Evolutionary conservation across 2,329 filamentous ascomycete genomes (phyloP), one percentile per base, ranked within the genome.

Genomic region (Chaetothyriales sp.): DNA sequence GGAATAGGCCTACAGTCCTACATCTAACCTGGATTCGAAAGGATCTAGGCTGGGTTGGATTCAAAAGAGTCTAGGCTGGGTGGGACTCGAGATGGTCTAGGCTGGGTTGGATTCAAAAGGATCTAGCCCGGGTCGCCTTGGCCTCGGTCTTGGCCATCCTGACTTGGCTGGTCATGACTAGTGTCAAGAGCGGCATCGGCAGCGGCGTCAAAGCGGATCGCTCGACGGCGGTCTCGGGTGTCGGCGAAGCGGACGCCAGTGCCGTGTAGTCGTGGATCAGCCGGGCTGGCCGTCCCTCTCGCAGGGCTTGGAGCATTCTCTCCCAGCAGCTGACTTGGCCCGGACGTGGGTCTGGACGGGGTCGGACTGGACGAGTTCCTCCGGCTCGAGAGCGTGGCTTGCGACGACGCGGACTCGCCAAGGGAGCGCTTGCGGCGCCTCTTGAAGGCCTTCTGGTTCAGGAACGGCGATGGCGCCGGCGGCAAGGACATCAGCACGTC

Each of bases 401-500:
- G 53, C 20, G 59, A 61, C 5, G 54, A 56, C 29, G 18, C 52
- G 10, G 59, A 59, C 33, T 52, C 53, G 5, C 54, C 54, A 33
- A 33, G 10, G 33, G 33, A 15, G 18, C 46, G 46, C 7, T 33
- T 28, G 45, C 58, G 53, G 19, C 48, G 51, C 33, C 53, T 52
- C 9, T 37, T 49, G 19, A 48, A 51, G 40, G 43, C 46, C 25
- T 50, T 56, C 10, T 53, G 49, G 10, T 49, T 56, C 50, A 58
- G 51, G 25, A 58, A 59, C 1, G 57, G 56, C 53, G 51, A 58
- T 37, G 50, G 53, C 48, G 57, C 58, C 46, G 46, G 53, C 18
- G 55, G 55, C 18, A 49, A 56, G 46, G 47, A 61, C 69, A 66
- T 49, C 70, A 69, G 52, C 66, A 69, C 28, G 69, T 65, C 18